Evolutionary conservation across 257 asterid genomes (phyloP), one percentile per base, ranked within the genome.

Genomic region (Capsicum pubescens): DNA sequence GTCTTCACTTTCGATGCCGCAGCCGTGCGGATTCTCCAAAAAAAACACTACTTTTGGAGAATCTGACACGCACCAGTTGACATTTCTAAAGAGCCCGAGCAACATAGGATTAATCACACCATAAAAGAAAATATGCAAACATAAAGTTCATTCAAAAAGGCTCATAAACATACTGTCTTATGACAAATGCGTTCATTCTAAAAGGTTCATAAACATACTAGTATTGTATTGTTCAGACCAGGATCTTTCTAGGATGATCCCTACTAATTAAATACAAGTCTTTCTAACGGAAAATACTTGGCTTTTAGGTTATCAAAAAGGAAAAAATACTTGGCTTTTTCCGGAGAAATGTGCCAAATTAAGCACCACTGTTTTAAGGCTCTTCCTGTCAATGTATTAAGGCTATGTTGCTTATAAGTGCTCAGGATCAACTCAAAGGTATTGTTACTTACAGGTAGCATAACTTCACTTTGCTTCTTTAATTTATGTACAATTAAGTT

Each of bases 151-250:
- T 50, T 21, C 61, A 50, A 50, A 74, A 74, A 74, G 81, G 21
- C 32, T 26, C 81, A 74, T 74, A 50, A 21, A 19, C 46, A 19
- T 3, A 50, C 46, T 13, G 19, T 50, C 46, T 46, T 12, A 21
- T 50, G 61, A 50, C 19, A 74, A 6, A 50, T 26, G 8, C 13
- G 4, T 74, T 19, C 46, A 50, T 50, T 21, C 61, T 21, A 50
- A 74, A 74, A 74, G 81, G 21, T 5, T 13, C 17, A 74, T 52
- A 12, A 70, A 74, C 61, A 74, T 74, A 74, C 17, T 52, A 50
- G 8, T 21, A 13, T 48, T 21, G 61, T 21, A 7, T 57, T 52
- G 63, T 76, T 76, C 60, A 76, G 21, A 44, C 63, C 61, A 50
- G 13, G 16, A 50, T 48, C 80, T 72, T 72, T 48, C 80, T 48